Evolutionary conservation across 495 filamentous ascomycete genomes (phyloP), one percentile per base, ranked within the genome.

Genomic region (Trichoderma asperelloides): DNA sequence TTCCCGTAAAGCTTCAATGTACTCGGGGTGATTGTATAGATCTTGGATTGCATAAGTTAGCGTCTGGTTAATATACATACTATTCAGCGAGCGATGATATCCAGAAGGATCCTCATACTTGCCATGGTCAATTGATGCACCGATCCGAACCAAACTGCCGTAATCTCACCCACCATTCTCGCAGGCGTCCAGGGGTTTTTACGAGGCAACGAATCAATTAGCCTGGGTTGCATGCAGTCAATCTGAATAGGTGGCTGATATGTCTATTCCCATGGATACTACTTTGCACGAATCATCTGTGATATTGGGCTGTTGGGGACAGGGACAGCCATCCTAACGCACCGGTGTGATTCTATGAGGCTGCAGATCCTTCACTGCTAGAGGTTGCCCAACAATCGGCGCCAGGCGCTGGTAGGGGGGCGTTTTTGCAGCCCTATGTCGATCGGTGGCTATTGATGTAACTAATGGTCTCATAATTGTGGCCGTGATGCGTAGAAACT

Each of bases 211-310:
- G 74, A 71, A 5, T 74, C 74, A 60, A 79, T 74, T 23, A 78
- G 69, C 76, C 76, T n/a, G n/a, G n/a, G 78, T 70, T 78, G 76
- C 16, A 79, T 76, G 57, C 71, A 71, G 33, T 68, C 72, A 71
- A 63, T 74, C 70, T 47, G 70, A 49, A n/a, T 13, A 67, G 66
- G 66, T 3, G 67, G 65, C 18, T 65, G 27, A 9, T 62, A 8
- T 18, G 18, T 41, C 39, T 63, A 27, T n/a, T 69, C 68, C 30
- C 64, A 67, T 57, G 40, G 6, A n/a, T 37, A 37, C 33, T 3
- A 37, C 0, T 37, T 2, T 37, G 33, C 33, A 7, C 33, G 33
- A 37, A 37, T 37, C 0, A 37, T 37, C 9, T 37, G 33, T 37
- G 33, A 37, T 37, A 37, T 37, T 37, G 9, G 33, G 33, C 33